These are phyloP conservation scores for Tetrahymena elliotti DNA, from an alignment of 73 alveolate genomes.

Conservation along the genomic window DNA sequence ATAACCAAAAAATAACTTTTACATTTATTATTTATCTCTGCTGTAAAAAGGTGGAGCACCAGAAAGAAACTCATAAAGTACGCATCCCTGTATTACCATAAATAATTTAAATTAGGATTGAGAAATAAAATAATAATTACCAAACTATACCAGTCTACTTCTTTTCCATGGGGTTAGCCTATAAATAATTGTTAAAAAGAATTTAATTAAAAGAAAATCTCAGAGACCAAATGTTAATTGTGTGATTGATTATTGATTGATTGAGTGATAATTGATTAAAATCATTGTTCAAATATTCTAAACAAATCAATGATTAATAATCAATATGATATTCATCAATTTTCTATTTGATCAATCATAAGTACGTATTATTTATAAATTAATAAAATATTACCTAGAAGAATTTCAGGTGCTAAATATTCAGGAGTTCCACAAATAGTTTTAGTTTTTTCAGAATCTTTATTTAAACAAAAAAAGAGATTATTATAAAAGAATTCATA, in stretches of 20 bases:
- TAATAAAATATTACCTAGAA: background rate
- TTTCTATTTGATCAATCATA: too few species aligned
- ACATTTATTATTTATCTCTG: slow-evolving; percentile 59
- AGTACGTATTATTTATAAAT: background rate
- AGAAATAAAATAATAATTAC: background rate
- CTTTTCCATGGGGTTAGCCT: slow-evolving; percentile 17
- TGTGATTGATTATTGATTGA: too few species aligned
- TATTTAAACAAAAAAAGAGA: background rate
- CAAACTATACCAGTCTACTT: slow-evolving; percentile 37
- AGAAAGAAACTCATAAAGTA: slow-evolving; percentile 74
- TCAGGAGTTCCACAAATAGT: slow-evolving; percentile 69
- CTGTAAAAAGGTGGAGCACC: slow-evolving; percentile 86
- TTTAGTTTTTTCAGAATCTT: slow-evolving; percentile 10
- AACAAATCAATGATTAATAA: too few species aligned
- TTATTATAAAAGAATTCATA: background rate
- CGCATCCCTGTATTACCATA: slow-evolving; percentile 62
- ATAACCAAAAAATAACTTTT: background rate
- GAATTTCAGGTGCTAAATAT: slow-evolving; percentile 67
- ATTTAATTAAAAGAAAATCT: too few species aligned
- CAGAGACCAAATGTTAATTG: too few species aligned
- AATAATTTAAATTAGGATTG: background rate
- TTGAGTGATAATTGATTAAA: too few species aligned
- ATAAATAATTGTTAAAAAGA: background rate
- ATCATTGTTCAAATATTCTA: too few species aligned
- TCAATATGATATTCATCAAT: too few species aligned